Evolutionary conservation across 2,329 filamentous ascomycete genomes (phyloP).

Genomic region (Paraconiothyrium sp.): DNA sequence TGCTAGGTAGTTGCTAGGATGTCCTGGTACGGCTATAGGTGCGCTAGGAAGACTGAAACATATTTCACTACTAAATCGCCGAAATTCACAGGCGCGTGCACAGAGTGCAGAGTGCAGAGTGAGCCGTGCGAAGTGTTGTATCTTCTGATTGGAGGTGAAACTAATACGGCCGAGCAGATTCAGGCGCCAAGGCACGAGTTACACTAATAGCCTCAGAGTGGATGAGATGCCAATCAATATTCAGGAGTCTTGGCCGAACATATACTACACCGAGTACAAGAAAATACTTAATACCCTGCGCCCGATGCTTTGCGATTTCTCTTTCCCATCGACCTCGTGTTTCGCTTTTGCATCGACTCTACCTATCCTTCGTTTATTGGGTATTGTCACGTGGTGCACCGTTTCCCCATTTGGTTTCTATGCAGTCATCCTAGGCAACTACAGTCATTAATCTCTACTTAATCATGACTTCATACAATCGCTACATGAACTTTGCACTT

Average conservation of each 20-base stretch:
- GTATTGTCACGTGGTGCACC: conserved; percentile 5
- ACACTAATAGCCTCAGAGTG: background rate
- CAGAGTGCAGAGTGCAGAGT: too few species aligned
- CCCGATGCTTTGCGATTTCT: background rate
- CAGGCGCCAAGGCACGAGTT: conserved; percentile 1
- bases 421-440: conserved; percentile 11
- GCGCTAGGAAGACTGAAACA: too few species aligned
- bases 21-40: too few species aligned
- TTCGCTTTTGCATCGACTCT: conserved; percentile 7
- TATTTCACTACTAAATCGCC: too few species aligned
- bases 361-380: conserved; percentile 15
- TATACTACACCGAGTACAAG: conserved; percentile 3
- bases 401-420: background rate
- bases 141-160: background rate
- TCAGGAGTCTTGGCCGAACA: conserved; percentile 14
- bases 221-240: conserved; percentile 18
- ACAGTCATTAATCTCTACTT: background rate
- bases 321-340: background rate
- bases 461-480: conserved; percentile 21
- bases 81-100: too few species aligned
- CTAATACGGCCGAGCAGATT: background rate
- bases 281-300: conserved; percentile 7
- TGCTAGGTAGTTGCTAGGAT: too few species aligned
- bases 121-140: too few species aligned
- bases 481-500: conserved; percentile 17